phyloP scores from a whole-genome alignment of 148 eudicot genomes.

The Salicornia ramosissima region DNA sequence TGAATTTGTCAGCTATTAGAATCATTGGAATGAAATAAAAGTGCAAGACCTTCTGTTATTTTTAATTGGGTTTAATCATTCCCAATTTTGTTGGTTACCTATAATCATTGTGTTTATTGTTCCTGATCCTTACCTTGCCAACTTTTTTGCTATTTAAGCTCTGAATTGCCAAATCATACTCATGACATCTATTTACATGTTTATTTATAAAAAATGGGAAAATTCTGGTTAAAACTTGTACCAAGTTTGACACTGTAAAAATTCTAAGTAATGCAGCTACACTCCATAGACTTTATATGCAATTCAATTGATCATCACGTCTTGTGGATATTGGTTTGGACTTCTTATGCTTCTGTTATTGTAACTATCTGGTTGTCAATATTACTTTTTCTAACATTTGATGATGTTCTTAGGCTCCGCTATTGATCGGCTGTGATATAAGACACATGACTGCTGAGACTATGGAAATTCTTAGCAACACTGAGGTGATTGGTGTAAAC shows the following conservation, averaged over 20 bases:
- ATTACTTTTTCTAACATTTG: neutral
- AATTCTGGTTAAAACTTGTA: neutral
- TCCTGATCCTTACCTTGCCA: neutral
- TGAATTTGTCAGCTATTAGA: slow-evolving; percentile 1
- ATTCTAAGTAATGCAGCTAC: neutral
- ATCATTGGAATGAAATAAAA: no score
- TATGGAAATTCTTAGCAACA: slow-evolving; percentile 57
- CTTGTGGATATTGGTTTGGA: neutral
- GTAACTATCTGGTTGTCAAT: neutral
- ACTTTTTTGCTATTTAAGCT: neutral
- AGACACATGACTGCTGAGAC: slow-evolving; percentile 92
- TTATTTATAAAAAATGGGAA: neutral
- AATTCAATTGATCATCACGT: neutral
- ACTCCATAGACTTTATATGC: neutral
- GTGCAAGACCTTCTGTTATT: no score
- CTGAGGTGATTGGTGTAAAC: slow-evolving; percentile 84
- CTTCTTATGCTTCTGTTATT: neutral
- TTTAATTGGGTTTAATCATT: no score
- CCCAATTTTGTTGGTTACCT: neutral
- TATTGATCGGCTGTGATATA: slow-evolving; percentile 90
- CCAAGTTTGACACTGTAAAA: neutral
- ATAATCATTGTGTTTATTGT: neutral
- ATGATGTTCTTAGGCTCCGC: slow-evolving; percentile 55
- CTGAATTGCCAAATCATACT: neutral
- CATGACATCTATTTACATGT: neutral